Base-by-base conservation (phyloP, 768 basidiomycete species). In the Fomitopsis pulvina region DNA sequence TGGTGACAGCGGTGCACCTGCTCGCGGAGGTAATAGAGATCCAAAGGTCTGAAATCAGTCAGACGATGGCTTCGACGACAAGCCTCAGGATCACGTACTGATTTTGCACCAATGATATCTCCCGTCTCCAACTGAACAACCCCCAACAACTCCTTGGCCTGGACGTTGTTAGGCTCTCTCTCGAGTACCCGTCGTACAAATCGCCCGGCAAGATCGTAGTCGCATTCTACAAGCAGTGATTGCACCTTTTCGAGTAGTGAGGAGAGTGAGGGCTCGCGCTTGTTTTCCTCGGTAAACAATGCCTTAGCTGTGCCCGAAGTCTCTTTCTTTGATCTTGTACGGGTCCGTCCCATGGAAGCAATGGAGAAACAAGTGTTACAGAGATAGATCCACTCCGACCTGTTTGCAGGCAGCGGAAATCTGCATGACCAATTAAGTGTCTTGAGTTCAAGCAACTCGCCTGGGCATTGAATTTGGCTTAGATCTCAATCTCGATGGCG, bases 111-210 rank as follows among this genome's bases (percentile, higher is more conserved):
- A 2, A 86, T 81, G 18, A 87, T 65, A 29, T 93, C 81, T 18
- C 91, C 93, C 4, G 72, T 75, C 67, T 95, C 93, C 6, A 94
- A 74, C 52, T 87, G 76, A 1, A 78, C 74, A 0, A 93, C 79
- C 1, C 91, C 92, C 7, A 89, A 71, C 66, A 93, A 81, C 65
- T 94, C 92, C 58, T 74, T 82, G 1, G 83, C 90, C 51, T 84
- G 80, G 1, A 71, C 72, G 68, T 88, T 79, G 26, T 68, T 66
- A 9, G 82, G 73, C 48, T 86, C 78, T 44, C 78, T 70, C 55
- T 85, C 76, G 26, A 92, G 67, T 16, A 85, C 75, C 39, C 92
- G 79, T 40, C 73, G 70, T 32, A 82, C 70, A 63, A 94, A 93
- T 45, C 76, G 80, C 45, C 76, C 68, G 2, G 92, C 90, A 42